Percentiles rank a stretch among this genome's conserved stretches.
Conservation (phyloP, 345 rosid species). For the Hypericum androsaemum region DNA sequence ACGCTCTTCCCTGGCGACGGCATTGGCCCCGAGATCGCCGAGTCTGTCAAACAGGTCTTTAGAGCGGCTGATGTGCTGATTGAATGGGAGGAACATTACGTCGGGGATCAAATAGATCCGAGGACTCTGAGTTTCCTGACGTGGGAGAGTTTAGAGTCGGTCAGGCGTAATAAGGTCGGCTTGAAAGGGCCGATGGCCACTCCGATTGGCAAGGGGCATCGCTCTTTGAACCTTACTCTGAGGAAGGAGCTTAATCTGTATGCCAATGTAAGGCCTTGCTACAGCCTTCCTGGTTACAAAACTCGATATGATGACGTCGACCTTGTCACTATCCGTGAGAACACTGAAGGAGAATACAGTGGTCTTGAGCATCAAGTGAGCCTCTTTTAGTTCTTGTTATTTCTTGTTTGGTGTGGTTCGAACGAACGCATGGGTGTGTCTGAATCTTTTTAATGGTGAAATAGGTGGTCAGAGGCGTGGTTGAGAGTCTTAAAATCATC, state of each 20-base stretch:
- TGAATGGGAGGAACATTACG: conserved; percentile 95
- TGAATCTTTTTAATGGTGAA: not conserved
- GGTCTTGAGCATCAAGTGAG: conserved; percentile 98
- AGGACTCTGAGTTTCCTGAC: conserved; percentile 95
- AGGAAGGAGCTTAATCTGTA: conserved; percentile 94
- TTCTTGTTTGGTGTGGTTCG: not conserved
- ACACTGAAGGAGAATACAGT: conserved; percentile 98
- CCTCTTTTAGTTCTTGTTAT: conserved; percentile 8
- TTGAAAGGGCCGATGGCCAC: conserved; percentile 99
- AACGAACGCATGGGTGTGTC: not conserved
- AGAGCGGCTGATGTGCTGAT: conserved; percentile 79
- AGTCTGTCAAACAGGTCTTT: conserved; percentile 83
- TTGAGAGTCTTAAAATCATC: conserved; percentile 94
- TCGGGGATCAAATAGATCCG: conserved; percentile 74
- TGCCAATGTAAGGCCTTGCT: conserved; percentile 97
- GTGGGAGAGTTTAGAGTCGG: conserved; percentile 98
- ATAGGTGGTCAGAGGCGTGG: conserved; percentile 98
- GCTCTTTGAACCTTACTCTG: conserved; percentile 83
- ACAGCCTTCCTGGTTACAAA: conserved; percentile 94
- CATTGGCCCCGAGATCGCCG: conserved; percentile 98
- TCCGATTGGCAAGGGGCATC: conserved; percentile 98
- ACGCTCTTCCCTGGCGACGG: conserved; percentile 99
- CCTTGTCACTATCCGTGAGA: conserved; percentile 92
- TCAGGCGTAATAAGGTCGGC: conserved; percentile 69
- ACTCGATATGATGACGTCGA: conserved; percentile 86